A percentile compares a stretch with the other conserved stretches of the same genome.
phyloP scores from a whole-genome alignment of 1,284 basidiomycete species.

The Peniophora sp. region DNA sequence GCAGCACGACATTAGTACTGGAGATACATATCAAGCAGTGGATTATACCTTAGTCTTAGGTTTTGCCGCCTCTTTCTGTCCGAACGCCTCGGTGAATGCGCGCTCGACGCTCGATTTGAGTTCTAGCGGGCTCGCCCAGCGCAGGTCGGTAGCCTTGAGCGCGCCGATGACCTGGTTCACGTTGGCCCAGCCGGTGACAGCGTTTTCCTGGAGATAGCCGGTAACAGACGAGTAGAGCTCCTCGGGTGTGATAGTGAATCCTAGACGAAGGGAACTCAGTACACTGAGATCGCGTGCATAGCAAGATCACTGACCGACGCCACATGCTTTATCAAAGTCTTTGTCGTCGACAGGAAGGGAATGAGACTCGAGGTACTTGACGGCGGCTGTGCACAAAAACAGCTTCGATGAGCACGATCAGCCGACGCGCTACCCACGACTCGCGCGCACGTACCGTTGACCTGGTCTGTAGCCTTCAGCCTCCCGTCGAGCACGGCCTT shows the following conservation, averaged over 20 bases:
- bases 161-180: constrained; percentile 67
- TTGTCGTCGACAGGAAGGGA: constrained; percentile 56
- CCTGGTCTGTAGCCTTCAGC: constrained; percentile 82
- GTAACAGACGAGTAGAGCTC: constrained; percentile 60
- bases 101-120: constrained; percentile 85
- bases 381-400: constrained; percentile 48
- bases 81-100: constrained; percentile 71
- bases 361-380: constrained; percentile 68
- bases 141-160: constrained; percentile 65
- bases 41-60: constrained; percentile 66
- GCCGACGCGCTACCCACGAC: neutral
- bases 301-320: constrained; percentile 60
- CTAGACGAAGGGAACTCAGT: constrained; percentile 30
- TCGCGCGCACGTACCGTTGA: constrained; percentile 49
- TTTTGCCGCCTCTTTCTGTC: constrained; percentile 65
- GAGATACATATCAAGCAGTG: neutral
- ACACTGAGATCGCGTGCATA: neutral
- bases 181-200: constrained; percentile 66
- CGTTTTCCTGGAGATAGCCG: constrained; percentile 50
- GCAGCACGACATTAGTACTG: constrained; percentile 2
- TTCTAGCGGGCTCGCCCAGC: constrained; percentile 89
- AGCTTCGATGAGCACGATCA: neutral
- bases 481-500: constrained; percentile 63
- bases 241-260: constrained; percentile 70
- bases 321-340: constrained; percentile 78